Evolutionary conservation across 1,139 yeast species (phyloP), one percentile per base, ranked within the genome.

Genomic region (Saccharomyces hybrid): DNA sequence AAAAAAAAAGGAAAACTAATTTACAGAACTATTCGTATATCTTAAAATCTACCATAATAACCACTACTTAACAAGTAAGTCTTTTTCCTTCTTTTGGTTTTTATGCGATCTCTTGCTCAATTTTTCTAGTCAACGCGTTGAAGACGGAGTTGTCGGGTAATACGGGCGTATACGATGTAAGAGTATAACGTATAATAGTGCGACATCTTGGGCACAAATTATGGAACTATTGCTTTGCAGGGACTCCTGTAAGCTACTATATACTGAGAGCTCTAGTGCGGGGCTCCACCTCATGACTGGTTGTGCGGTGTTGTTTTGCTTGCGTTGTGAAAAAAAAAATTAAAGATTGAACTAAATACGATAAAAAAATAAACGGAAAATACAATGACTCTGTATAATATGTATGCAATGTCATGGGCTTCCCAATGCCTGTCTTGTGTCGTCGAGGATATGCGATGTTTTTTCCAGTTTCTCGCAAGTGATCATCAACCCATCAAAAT

Each of bases 401-500:
- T 14, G 16, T 38, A 38, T 19, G 44, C n/a, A 16, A 38, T 6
- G n/a, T 38, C 24, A 38, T 38, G 44, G 4, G 6, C 19, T 38
- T 38, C 44, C 44, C 19, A 38, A 38, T 38, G 44, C 44, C 24
- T 38, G 21, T 38, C 51, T 50, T 24, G 55, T 48, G 26, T 63
- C 59, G 16, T 56, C 54, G 21, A 56, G 47, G 27, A 58, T 55
- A n/a, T 42, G 47, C 19, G 47, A 52, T 19, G 62, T 56, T 28
- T 57, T 52, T 6, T 52, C 52, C 8, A 57, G 34, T 42, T 53
- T 53, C 14, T 57, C 57, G 11, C 47, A 29, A 3, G 55, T 59
- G 8, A 59, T 52, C 47, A 58, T 49, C 19, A 58, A 16, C 19
- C 53, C 52, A 47, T 64, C 66, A 47, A 58, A 54, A 29, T 62